Base-by-base conservation (phyloP, 1,139 yeast genomes). In the Blastobotrys malaysiensis region DNA sequence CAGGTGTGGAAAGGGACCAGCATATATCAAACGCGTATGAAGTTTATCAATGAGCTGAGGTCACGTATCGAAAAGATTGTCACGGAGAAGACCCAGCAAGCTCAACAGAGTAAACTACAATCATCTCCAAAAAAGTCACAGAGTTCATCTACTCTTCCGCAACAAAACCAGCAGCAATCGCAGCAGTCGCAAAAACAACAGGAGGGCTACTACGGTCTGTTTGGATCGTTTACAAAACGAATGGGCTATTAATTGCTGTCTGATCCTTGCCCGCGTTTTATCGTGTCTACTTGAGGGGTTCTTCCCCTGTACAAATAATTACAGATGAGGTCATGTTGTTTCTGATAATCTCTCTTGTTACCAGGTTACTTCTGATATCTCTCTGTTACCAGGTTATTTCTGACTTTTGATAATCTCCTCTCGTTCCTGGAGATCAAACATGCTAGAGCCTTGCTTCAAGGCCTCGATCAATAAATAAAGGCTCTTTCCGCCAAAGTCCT, bases 371-470 rank as follows among this genome's bases (percentile, higher is more conserved):
- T n/a, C n/a, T n/a, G n/a, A n/a, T n/a, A n/a, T n/a, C n/a, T n/a
- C n/a, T n/a, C n/a, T n/a, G n/a, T n/a, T n/a, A n/a, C n/a, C n/a
- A n/a, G 31, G 31, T 31, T n/a, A 31, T 11, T 31, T 31, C 16
- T 11, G 39, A 7, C 39, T 31, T 31, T 31, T 31, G 14, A 31
- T 11, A 31, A 52, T 49, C 18, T 45, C 24, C 22, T 48, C 46
- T 18, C 46, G 44, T 53, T 72, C 74, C 44, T 69, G 69, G 5
- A 57, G 57, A 43, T 65, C 67, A 59, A 73, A 73, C 48, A 73
- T 64, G 51, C 72, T 71, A 36, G 63, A 63, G 20, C 77, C 76
- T 50, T 69, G 65, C 56, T 72, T 73, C 49, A 73, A 64, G 1
- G 74, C 73, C 16, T 65, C 61, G 49, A 73, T 68, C 36, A 73